A percentile compares a stretch with the other conserved stretches of the same genome.
These are phyloP conservation scores for Geotrichum candidum DNA, from an alignment of 1,139 yeast genomes.

Conservation along the genomic window DNA sequence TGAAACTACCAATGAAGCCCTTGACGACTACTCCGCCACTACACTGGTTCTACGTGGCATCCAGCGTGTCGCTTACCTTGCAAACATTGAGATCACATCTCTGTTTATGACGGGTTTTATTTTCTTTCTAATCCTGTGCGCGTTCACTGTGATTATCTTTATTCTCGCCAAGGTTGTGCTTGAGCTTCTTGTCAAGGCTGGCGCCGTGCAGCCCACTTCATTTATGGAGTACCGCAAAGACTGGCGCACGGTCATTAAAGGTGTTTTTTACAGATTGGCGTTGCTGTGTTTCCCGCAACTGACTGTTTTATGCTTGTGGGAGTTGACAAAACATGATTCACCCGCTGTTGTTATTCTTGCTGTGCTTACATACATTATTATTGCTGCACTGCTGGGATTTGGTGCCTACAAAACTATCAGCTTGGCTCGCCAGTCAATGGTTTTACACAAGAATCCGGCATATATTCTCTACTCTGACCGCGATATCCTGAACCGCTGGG, in stretches of 20 bases:
- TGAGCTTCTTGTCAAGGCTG: constrained; percentile 61
- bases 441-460: constrained; percentile 84
- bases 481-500: constrained; percentile 75
- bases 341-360: constrained; percentile 80
- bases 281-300: constrained; percentile 83
- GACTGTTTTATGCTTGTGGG: constrained; percentile 80
- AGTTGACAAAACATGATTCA: constrained; percentile 75
- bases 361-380: constrained; percentile 53
- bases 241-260: constrained; percentile 78
- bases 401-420: constrained; percentile 68
- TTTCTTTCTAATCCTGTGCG: constrained; percentile 73
- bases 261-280: constrained; percentile 76
- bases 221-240: constrained; percentile 74
- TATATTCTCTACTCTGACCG: constrained; percentile 83
- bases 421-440: constrained; percentile 65
- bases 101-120: constrained; percentile 82
- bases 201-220: constrained; percentile 51
- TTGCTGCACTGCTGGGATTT: constrained; percentile 56
- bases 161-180: constrained; percentile 66
- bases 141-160: constrained; percentile 60
- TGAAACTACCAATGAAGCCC: constrained; percentile 66
- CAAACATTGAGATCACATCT: constrained; percentile 79
- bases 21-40: constrained; percentile 48
- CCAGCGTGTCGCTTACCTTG: constrained; percentile 80
- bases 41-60: constrained; percentile 83